Evolutionary conservation across 2,329 filamentous ascomycete species (phyloP).

Genomic region (Alternaria ethzedia): DNA sequence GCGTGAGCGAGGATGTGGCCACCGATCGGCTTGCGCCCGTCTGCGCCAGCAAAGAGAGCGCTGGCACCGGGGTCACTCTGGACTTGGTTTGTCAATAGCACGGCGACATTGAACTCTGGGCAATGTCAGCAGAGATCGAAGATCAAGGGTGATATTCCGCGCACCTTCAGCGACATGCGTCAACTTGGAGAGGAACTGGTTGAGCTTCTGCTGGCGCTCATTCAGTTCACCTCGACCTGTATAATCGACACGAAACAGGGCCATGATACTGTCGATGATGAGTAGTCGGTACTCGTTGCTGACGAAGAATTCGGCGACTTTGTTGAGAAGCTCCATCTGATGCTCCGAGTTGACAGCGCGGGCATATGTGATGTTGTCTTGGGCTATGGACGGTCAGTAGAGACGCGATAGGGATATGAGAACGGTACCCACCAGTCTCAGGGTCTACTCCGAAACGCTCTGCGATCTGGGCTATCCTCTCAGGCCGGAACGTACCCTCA

Average conservation of each 20-base stretch:
- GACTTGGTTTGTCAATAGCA: constrained; percentile 69
- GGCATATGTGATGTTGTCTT: constrained; percentile 72
- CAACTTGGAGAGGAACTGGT: constrained; percentile 68
- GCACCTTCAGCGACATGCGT: constrained; percentile 69
- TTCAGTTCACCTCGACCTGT: constrained; percentile 70
- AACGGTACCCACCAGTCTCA: constrained; percentile 32
- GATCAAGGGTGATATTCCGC: neutral
- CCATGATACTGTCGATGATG: constrained; percentile 74
- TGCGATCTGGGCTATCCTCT: constrained; percentile 70
- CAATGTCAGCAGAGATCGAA: neutral
- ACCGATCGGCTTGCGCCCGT: constrained; percentile 71
- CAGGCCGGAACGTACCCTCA: constrained; percentile 64
- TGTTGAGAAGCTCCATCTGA: constrained; percentile 68
- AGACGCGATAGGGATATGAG: constrained; percentile 13
- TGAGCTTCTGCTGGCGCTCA: constrained; percentile 72
- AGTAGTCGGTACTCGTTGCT: constrained; percentile 69
- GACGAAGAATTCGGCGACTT: constrained; percentile 66
- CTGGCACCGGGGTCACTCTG: constrained; percentile 73
- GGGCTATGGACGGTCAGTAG: constrained; percentile 63
- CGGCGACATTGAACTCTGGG: constrained; percentile 69
- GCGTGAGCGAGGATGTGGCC: constrained; percentile 74
- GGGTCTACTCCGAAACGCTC: constrained; percentile 65
- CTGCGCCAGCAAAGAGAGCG: constrained; percentile 70
- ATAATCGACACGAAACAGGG: constrained; percentile 72
- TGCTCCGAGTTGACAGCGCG: constrained; percentile 71